Evolutionary conservation across 148 eudicot genomes (phyloP).

Genomic region (Diospyros kaki): DNA sequence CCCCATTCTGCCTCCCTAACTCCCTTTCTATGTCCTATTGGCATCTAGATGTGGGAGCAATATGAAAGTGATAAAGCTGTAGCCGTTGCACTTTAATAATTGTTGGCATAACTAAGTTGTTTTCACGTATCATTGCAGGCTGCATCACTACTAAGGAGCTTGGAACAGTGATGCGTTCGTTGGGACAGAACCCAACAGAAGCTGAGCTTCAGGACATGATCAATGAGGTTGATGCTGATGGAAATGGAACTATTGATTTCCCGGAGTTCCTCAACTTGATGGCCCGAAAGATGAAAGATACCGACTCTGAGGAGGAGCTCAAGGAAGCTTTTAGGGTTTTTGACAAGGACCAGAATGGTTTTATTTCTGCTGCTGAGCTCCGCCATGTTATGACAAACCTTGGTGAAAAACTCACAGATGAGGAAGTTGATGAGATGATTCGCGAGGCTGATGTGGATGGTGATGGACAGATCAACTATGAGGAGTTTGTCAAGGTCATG

Average conservation of each 20-base stretch:
- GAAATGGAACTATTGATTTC: conserved; percentile 43
- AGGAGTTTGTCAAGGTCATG: conserved; percentile 49
- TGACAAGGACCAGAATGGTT: conserved; percentile 42
- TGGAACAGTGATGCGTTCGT: conserved; percentile 44
- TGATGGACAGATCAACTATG: conserved; percentile 49
- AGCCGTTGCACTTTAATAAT: not conserved
- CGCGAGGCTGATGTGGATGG: conserved; percentile 46
- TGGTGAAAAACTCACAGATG: conserved; percentile 41
- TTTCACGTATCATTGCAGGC: conserved; percentile 18
- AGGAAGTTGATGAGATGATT: conserved; percentile 45
- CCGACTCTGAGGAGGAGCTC: conserved; percentile 41
- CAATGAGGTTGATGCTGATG: conserved; percentile 45
- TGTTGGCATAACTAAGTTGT: not conserved
- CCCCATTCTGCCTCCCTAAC: not conserved
- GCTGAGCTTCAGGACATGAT: conserved; percentile 47
- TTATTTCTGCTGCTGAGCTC: conserved; percentile 45
- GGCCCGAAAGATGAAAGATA: conserved; percentile 46
- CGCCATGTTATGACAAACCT: conserved; percentile 46
- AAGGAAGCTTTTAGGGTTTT: conserved; percentile 45
- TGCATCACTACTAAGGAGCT: conserved; percentile 47
- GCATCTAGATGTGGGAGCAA: not conserved
- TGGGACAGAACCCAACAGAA: conserved; percentile 44
- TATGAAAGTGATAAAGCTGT: not conserved
- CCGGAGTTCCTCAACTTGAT: conserved; percentile 43
- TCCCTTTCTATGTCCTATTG: not conserved